Evolutionary conservation across 495 filamentous ascomycete genomes (phyloP).

Genomic region (Hypoxylon cercidicola): DNA sequence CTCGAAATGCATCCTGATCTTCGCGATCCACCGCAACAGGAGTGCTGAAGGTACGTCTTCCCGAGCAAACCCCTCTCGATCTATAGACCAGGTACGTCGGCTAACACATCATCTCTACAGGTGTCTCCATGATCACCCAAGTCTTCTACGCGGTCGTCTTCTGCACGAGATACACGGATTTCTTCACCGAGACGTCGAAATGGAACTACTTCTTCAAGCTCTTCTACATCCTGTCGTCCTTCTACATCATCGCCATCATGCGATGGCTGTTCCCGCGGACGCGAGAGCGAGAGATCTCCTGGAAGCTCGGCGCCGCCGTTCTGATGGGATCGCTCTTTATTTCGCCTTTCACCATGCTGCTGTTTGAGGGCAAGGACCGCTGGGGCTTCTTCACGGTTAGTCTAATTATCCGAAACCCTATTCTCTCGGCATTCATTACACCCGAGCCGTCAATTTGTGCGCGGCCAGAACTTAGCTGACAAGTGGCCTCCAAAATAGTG

Average conservation of each 20-base stretch:
- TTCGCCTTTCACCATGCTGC: constrained; percentile 72
- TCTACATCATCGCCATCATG: constrained; percentile 91
- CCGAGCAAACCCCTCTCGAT: not conserved
- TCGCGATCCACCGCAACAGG: constrained; percentile 86
- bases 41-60: constrained; percentile 80
- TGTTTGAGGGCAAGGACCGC: constrained; percentile 59
- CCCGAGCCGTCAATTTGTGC: not conserved
- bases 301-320: constrained; percentile 80
- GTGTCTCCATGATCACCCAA: constrained; percentile 95
- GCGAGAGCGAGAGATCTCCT: constrained; percentile 87
- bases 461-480: not conserved
- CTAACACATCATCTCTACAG: constrained; percentile 55
- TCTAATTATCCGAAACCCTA: constrained; percentile 3
- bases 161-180: constrained; percentile 84
- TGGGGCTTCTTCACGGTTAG: constrained; percentile 68
- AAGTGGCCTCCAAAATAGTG: constrained; percentile 58
- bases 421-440: not conserved
- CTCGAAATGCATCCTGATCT: constrained; percentile 90
- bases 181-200: constrained; percentile 64
- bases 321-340: constrained; percentile 67
- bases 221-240: constrained; percentile 84
- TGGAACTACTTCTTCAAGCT: constrained; percentile 85
- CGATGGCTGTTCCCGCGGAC: constrained; percentile 86
- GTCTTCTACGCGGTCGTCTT: constrained; percentile 89
- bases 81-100: not conserved